Percentiles rank a stretch among this genome's conserved stretches.
phyloP scores from a whole-genome alignment of 192 early-diverging fungal species.

The Coemansia sp. region DNA sequence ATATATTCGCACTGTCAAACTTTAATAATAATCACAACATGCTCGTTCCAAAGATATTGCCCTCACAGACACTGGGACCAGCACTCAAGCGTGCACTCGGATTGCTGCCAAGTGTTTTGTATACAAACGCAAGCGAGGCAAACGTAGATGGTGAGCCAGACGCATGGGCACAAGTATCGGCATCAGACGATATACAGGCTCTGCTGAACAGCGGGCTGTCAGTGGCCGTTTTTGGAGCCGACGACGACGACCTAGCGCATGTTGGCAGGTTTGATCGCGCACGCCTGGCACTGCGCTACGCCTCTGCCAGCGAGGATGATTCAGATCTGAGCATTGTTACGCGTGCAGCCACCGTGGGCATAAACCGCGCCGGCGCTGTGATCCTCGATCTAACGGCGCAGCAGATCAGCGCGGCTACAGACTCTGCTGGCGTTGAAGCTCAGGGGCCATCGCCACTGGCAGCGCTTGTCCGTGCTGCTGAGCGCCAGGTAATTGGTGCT shows the following conservation, averaged over 20 bases:
- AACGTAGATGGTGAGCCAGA: slow-evolving; percentile 2
- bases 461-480: slow-evolving; percentile 21
- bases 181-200: slow-evolving; percentile 18
- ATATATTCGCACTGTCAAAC: not conserved
- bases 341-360: slow-evolving; percentile 15
- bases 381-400: slow-evolving; percentile 30
- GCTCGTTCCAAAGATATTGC: slow-evolving; percentile 47
- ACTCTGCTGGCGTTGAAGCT: not conserved
- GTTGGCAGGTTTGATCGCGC: slow-evolving; percentile 14
- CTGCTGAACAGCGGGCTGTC: slow-evolving; percentile 47
- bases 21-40: slow-evolving; percentile 10
- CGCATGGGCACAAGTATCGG: slow-evolving; percentile 23
- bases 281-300: slow-evolving; percentile 45
- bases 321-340: slow-evolving; percentile 12
- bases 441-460: slow-evolving; percentile 11
- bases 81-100: slow-evolving; percentile 21
- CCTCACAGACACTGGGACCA: slow-evolving; percentile 14
- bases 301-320: not conserved
- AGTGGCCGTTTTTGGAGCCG: slow-evolving; percentile 29
- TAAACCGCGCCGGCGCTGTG: slow-evolving; percentile 34
- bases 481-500: slow-evolving; percentile 14
- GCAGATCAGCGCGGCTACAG: slow-evolving; percentile 30
- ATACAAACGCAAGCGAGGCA: slow-evolving; percentile 25
- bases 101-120: slow-evolving; percentile 25
- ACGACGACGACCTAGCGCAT: not conserved